Base-by-base conservation (phyloP, 768 basidiomycete species). In the Strobilomyces dryophilus region DNA sequence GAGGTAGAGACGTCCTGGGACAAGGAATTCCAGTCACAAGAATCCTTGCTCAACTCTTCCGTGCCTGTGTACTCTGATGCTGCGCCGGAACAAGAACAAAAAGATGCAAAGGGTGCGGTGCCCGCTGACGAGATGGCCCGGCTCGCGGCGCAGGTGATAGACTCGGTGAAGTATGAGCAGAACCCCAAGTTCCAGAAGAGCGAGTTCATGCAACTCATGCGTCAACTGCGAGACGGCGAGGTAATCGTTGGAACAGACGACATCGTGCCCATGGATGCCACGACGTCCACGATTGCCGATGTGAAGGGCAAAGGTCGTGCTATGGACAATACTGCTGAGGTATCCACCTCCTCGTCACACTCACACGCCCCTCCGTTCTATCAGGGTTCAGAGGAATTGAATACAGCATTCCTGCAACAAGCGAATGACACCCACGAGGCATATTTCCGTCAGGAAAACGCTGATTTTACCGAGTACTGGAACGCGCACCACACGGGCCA, bases 171-270 rank as follows among this genome's bases (percentile, higher is more conserved):
- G 62, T 71, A 85, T 53, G 89, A 89, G 50, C 76, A 79, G 62
- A 92, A 90, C 63, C 82, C 85, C 34, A 97, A 95, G 66, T 93
- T 97, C 63, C 78, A 82, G 69, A 80, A 91, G 31, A 92, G 90
- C 67, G 77, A 81, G 53, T 97, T 97, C 66, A 75, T 97, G 76
- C 78, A 78, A 20, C 76, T 97, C 26, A 95, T 97, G 93, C 81
- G 79, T 47, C 84, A 90, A 66, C 71, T 97, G 51, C 76, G 90
- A 36, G 93, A 94, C 68, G 81, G 84, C 8, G 80, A 87, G 62
- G 76, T 92, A 37, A 77, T 84, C 15, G 85, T 95, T 3, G 83
- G 89, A 45, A 89, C 87, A 18, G 85, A 93, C 62, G 71, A 84
- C 47, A 81, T 97, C 69, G 87, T 95, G 11, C 71, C 79, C 52